These are phyloP conservation scores for Pichia sporocuriosa DNA, from an alignment of 805 yeast genomes.

Conservation along the genomic window DNA sequence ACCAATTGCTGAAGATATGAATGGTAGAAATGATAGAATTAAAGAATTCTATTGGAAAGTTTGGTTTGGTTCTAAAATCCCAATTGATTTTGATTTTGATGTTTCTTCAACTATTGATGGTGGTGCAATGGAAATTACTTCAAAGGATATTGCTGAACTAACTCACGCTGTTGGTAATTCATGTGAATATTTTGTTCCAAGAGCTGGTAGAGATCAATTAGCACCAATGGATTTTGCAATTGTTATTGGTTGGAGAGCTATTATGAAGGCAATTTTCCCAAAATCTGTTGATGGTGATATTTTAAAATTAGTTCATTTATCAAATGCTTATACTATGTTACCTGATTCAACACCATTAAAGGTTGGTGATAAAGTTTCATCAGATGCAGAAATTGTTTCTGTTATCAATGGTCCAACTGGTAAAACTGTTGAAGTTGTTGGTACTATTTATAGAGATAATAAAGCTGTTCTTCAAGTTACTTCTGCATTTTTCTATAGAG, in stretches of 20 bases:
- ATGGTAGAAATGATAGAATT: constrained; percentile 85
- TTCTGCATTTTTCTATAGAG: constrained; percentile 95
- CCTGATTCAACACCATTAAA: constrained; percentile 88
- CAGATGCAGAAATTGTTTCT: constrained; percentile 79
- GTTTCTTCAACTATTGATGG: constrained; percentile 69
- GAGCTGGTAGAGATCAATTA: constrained; percentile 73
- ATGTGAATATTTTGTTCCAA: constrained; percentile 89
- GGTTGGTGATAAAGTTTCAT: constrained; percentile 78
- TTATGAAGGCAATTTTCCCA: constrained; percentile 98
- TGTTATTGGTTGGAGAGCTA: constrained; percentile 97
- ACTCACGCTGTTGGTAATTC: constrained; percentile 96
- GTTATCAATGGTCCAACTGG: constrained; percentile 90
- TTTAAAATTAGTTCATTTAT: constrained; percentile 86
- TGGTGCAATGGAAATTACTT: constrained; percentile 58
- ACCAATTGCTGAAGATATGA: constrained; percentile 86
- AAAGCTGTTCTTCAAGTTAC: constrained; percentile 87
- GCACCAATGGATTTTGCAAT: constrained; percentile 99
- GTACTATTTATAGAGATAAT: constrained; percentile 72
- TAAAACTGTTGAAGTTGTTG: constrained; percentile 92
- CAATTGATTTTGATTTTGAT: constrained; percentile 64
- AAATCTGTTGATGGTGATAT: constrained; percentile 93
- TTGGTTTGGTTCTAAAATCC: constrained; percentile 71
- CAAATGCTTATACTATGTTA: constrained; percentile 88
- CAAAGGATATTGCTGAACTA: constrained; percentile 78
- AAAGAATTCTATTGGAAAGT: constrained; percentile 95